These are phyloP conservation scores for Paraglomus brasilianum DNA, from an alignment of 192 early-diverging fungal genomes.

Conservation along the genomic window DNA sequence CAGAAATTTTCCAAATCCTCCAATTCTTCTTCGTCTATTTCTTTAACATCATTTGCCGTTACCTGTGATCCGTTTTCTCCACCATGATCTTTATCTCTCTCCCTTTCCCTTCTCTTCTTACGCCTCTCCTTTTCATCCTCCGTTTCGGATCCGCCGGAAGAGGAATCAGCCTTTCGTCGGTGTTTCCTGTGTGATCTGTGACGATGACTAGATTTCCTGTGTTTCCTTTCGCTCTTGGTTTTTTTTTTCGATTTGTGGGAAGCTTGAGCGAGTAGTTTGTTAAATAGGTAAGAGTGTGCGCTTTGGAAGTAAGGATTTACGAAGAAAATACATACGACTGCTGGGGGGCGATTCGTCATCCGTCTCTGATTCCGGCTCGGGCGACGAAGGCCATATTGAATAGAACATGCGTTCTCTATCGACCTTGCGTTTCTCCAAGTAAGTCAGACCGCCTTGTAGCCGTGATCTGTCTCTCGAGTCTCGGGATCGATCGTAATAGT, in stretches of 20 bases:
- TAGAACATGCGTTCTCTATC: not conserved
- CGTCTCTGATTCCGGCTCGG: not conserved
- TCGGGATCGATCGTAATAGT: too few species aligned
- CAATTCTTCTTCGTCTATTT: conserved; percentile 20
- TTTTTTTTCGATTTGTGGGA: not conserved
- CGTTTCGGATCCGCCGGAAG: not conserved
- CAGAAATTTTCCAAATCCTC: conserved; percentile 45
- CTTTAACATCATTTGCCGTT: not conserved
- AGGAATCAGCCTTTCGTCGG: not conserved
- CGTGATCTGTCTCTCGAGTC: too few species aligned
- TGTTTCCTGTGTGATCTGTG: not conserved
- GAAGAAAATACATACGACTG: not conserved
- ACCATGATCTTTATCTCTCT: not conserved
- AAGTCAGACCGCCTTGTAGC: too few species aligned
- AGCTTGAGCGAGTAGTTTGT: not conserved
- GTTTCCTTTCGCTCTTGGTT: not conserved
- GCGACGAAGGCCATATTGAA: conserved; percentile 23
- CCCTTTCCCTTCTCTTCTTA: not conserved
- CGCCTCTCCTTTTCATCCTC: not conserved
- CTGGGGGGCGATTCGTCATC: not conserved
- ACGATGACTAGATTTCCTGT: not conserved
- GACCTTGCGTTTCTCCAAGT: not conserved
- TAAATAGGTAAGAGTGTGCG: not conserved
- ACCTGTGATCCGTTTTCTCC: too few species aligned
- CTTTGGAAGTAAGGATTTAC: not conserved